A percentile compares a stretch with the other conserved stretches of the same genome.
Conservation (phyloP, 192 early-diverging fungal genomes). For the Neocallimastix lanati region DNA sequence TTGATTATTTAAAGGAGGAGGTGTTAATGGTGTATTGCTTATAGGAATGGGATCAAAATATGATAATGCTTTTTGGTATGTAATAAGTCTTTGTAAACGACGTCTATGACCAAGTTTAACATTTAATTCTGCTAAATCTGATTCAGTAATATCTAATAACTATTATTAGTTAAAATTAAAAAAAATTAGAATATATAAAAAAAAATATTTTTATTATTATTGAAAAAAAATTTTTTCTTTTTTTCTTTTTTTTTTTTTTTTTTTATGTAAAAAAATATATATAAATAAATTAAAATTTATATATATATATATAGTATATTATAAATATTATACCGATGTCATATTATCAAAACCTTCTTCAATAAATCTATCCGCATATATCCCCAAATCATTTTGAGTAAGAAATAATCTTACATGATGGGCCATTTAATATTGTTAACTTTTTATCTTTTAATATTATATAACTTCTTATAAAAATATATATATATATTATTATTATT, state of each 20-base stretch:
- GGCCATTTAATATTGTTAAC: not conserved
- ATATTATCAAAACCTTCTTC: not conserved
- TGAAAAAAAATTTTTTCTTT: too few species aligned
- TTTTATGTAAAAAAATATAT: too few species aligned
- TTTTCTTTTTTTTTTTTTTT: too few species aligned
- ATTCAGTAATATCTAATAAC: not conserved
- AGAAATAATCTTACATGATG: not conserved
- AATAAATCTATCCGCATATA: not conserved
- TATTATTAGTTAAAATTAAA: too few species aligned
- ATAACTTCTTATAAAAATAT: too few species aligned
- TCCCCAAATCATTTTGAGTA: not conserved
- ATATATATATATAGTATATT: too few species aligned
- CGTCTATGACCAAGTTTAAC: not conserved
- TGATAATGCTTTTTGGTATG: not conserved
- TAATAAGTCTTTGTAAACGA: not conserved
- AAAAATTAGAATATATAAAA: too few species aligned
- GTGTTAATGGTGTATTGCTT: not conserved
- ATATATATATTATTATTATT: too few species aligned
- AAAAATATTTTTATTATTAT: too few species aligned
- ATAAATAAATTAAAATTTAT: too few species aligned
- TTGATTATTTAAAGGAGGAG: not conserved
- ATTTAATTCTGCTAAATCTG: not conserved
- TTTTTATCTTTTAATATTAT: too few species aligned
- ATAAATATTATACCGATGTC: not conserved
- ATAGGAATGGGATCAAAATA: not conserved